Conservation (phyloP, 495 filamentous ascomycete species). For the Clohesyomyces aquaticus region DNA sequence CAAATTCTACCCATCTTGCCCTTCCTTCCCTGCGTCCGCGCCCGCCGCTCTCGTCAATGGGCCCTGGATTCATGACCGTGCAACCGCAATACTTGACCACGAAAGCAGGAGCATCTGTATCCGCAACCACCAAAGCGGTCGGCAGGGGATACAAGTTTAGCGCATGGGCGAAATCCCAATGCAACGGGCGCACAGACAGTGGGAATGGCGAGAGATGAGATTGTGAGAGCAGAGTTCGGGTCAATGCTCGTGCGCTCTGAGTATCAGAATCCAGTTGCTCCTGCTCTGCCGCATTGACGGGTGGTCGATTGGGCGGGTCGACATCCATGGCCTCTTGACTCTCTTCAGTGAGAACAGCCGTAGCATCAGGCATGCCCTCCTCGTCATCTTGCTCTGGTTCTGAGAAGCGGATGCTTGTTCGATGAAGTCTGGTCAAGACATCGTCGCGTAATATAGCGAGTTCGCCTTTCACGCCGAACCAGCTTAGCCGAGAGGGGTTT, state of each 20-base stretch:
- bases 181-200: slow-evolving; percentile 70
- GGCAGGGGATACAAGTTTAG: slow-evolving; percentile 87
- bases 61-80: slow-evolving; percentile 92
- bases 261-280: slow-evolving; percentile 53
- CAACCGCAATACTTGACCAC: slow-evolving; percentile 91
- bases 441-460: slow-evolving; percentile 86
- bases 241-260: slow-evolving; percentile 72
- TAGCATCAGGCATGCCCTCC: slow-evolving; percentile 24
- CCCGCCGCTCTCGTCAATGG: slow-evolving; percentile 65
- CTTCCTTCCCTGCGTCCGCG: slow-evolving; percentile 53
- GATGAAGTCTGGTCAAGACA: slow-evolving; percentile 72
- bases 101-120: slow-evolving; percentile 78
- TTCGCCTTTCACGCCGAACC: slow-evolving; percentile 86
- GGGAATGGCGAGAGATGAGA: slow-evolving; percentile 86
- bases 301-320: slow-evolving; percentile 21
- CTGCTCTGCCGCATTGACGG: slow-evolving; percentile 40
- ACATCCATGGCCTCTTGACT: slow-evolving; percentile 39
- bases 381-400: slow-evolving; percentile 41
- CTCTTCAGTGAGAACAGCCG: slow-evolving; percentile 9
- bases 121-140: slow-evolving; percentile 77
- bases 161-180: slow-evolving; percentile 81
- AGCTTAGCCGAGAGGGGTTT: slow-evolving; percentile 77
- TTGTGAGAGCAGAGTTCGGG: slow-evolving; percentile 93
- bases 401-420: slow-evolving; percentile 68
- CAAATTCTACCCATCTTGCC: slow-evolving; percentile 86